Conservation (phyloP, 2,329 filamentous ascomycete species). For the Fusarium sp. region DNA sequence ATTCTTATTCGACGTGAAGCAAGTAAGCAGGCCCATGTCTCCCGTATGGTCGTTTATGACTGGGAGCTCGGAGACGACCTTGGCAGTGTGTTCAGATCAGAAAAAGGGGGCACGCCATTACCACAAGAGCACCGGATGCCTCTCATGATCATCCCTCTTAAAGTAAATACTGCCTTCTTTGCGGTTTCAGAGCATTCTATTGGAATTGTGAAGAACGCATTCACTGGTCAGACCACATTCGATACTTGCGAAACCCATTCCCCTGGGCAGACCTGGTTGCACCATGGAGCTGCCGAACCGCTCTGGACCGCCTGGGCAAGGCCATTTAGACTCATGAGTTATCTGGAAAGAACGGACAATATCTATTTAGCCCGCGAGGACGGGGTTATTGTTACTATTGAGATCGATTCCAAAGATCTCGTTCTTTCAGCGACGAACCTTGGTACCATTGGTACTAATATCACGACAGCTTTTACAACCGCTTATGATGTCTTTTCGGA, state of each 20-base stretch:
- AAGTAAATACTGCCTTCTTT: constrained; percentile 77
- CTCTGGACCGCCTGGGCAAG: constrained; percentile 89
- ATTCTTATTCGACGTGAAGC: constrained; percentile 63
- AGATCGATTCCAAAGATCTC: constrained; percentile 71
- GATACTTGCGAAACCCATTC: constrained; percentile 58
- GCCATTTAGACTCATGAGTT: constrained; percentile 74
- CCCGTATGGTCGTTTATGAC: constrained; percentile 69
- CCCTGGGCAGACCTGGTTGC: constrained; percentile 58
- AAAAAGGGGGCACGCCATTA: constrained; percentile 65
- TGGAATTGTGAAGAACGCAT: constrained; percentile 66
- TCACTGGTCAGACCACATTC: constrained; percentile 64
- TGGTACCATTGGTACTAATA: constrained; percentile 76
- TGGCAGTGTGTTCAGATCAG: constrained; percentile 58
- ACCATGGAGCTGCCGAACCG: constrained; percentile 63
- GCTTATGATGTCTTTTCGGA: constrained; percentile 77
- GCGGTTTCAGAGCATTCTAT: constrained; percentile 73
- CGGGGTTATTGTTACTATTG: constrained; percentile 79
- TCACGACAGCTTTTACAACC: constrained; percentile 85
- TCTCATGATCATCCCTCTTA: constrained; percentile 78
- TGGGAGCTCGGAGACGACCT: constrained; percentile 69
- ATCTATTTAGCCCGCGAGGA: constrained; percentile 92
- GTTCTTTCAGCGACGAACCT: constrained; percentile 68
- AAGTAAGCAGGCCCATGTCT: constrained; percentile 43
- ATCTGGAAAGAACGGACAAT: constrained; percentile 75
- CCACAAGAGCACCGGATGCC: constrained; percentile 70